Base-by-base conservation (phyloP, 805 yeast genomes). In the Wickerhamiella musiphila region DNA sequence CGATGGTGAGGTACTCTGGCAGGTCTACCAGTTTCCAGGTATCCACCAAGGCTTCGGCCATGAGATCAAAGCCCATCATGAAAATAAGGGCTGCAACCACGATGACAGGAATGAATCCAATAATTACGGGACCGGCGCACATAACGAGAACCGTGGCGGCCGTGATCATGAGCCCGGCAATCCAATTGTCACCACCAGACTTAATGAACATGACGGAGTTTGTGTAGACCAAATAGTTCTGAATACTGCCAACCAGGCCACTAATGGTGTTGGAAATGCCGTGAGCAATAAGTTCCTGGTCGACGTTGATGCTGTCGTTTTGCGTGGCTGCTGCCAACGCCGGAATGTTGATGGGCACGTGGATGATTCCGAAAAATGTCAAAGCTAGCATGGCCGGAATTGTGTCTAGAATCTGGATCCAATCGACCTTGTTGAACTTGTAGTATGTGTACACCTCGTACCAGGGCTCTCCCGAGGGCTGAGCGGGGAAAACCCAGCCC, bases 341-440 rank as follows among this genome's bases (percentile, higher is more conserved):
- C 1, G 98, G 98, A 10, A 90, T 95, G 51, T 90, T 90, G 38
- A 90, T 90, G 4, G 98, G 98, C 8, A 90, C 98, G 47, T 90
- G 98, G 34, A 90, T 58, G 24, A 90, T 77, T 9, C 98, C 98
- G 48, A 90, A 90, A 50, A 90, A 90, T 0, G 96, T 84, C 41
- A 90, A 61, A 0, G 98, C 98, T 34, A 86, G 57, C 94, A 90
- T 90, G 2, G 93, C 77, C 5, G 98, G 98, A 13, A 83, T 38
- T 46, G 83, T 81, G 33, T 64, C 57, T 2, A 70, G 29, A 17
- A 90, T 61, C 18, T 73, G 63, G 39, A 57, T 48, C 90, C 93
- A 81, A 51, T 79, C 71, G n/a, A 82, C 90, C 18, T 65, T 52
- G 4, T 56, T 52, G 45, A 82, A 72, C 40, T 78, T 65, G 57